phyloP scores from a whole-genome alignment of 495 filamentous ascomycete species.

The Podospora tetraspora region DNA sequence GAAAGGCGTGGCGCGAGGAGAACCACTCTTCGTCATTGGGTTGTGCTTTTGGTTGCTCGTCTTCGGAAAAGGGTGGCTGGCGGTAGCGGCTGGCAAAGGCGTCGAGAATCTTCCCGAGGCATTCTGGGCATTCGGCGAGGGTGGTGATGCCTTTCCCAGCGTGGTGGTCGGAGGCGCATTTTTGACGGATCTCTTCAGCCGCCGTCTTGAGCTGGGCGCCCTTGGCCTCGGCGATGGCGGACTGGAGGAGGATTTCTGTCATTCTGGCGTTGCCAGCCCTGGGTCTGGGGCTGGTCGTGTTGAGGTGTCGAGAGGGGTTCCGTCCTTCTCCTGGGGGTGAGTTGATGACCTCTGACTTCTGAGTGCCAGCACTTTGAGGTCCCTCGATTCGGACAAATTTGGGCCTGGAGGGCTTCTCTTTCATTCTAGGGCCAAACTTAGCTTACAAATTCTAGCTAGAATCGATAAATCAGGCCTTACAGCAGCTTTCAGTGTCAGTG shows the following conservation, averaged over 20 bases:
- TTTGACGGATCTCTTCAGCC: conserved; percentile 13
- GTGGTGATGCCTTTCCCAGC: conserved; percentile 11
- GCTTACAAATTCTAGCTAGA: not conserved
- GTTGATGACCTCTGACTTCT: not conserved
- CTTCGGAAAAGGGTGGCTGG: conserved; percentile 13
- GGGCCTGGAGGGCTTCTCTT: not conserved
- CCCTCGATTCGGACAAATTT: not conserved
- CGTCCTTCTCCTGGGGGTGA: not conserved
- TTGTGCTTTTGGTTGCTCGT: not conserved
- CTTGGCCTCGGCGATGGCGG: conserved; percentile 19
- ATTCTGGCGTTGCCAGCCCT: conserved; percentile 6
- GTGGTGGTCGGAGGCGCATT: conserved; percentile 24
- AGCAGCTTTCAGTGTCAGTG: not conserved
- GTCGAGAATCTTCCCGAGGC: conserved; percentile 35
- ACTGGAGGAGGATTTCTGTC: conserved; percentile 23
- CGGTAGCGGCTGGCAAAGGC: conserved; percentile 34
- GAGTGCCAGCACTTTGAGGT: not conserved
- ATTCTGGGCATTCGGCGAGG: conserved; percentile 34
- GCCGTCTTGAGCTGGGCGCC: conserved; percentile 15
- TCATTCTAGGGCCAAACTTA: not conserved
- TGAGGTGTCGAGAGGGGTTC: not conserved
- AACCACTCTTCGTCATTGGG: conserved; percentile 37
- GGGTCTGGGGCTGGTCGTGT: not conserved
- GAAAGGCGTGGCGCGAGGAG: conserved; percentile 33
- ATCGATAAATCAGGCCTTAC: not conserved